Evolutionary conservation across 2,329 filamentous ascomycete species (phyloP).

Genomic region (Monosporascus cannonballus): DNA sequence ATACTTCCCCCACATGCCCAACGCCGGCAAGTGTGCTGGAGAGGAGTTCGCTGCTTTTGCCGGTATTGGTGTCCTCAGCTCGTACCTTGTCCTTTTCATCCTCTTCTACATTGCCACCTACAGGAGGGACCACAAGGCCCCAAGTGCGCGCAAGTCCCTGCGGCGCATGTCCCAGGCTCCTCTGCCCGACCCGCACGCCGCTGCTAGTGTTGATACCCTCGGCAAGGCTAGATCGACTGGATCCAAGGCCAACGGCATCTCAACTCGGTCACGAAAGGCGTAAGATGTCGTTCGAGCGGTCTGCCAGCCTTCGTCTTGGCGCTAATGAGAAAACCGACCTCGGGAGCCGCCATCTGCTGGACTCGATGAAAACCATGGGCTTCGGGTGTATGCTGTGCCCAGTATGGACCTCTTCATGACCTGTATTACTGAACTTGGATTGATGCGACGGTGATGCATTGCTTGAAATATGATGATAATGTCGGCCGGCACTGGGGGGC

Average conservation of each 20-base stretch:
- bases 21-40: slow-evolving; percentile 78
- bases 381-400: background rate
- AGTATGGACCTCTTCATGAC: background rate
- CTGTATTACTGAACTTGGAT: background rate
- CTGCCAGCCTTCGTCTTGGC: background rate
- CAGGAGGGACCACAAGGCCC: slow-evolving; percentile 74
- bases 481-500: background rate
- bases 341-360: background rate
- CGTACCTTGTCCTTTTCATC: slow-evolving; percentile 97
- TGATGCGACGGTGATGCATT: background rate
- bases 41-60: slow-evolving; percentile 95
- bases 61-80: slow-evolving; percentile 86
- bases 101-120: slow-evolving; percentile 98
- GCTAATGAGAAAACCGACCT: no score
- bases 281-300: slow-evolving; percentile 28
- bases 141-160: slow-evolving; percentile 73
- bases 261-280: slow-evolving; percentile 66
- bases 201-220: slow-evolving; percentile 53
- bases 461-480: background rate
- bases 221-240: slow-evolving; percentile 48
- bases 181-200: slow-evolving; percentile 76
- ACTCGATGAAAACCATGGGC: background rate
- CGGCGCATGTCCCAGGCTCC: slow-evolving; percentile 60
- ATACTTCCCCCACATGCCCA: slow-evolving; percentile 83
- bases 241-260: slow-evolving; percentile 51